Evolutionary conservation across 768 basidiomycete genomes (phyloP), one percentile per base, ranked within the genome.

Genomic region (Thelephora ganbajun): DNA sequence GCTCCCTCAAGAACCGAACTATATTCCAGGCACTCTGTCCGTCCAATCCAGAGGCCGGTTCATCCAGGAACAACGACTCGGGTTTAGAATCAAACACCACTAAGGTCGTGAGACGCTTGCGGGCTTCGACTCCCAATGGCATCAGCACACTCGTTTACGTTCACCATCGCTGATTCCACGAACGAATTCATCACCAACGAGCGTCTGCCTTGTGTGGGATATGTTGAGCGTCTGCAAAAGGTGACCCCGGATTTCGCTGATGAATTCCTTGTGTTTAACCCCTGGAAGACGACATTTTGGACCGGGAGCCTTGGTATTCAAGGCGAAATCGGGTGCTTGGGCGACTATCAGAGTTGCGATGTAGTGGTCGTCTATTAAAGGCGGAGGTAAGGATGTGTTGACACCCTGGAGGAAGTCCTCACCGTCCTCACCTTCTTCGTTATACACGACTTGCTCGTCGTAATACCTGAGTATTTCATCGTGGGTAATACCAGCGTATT

Each of bases 41-140:
- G 54, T 79, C 78, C 48, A 80, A 59, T 49, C 76, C 73, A 11
- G 74, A 75, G 2, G 74, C 75, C 13, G 74, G 72, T 57, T 73
- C 70, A 30, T 60, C 82, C 50, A 83, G 62, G 69, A 84, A 82
- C 16, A 89, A 70, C 1, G 89, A 66, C 54, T 83, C 77, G 0
- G 87, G 87, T 59, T 91, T 90, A 61, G 84, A 83, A 14, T 88
- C 88, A 6, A 94, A 71, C 60, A 93, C 90, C 46, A 93, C 90
- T 48, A 86, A 90, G 55, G 93, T 93, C 1, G 90, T 92, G 19
- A 91, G 70, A 9, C 89, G 80, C 60, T 93, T 93, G 51, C 87
- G 73, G 6, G 82, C 77, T 54, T 82, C 83, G 20, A 77, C 71
- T 45, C 69, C 71, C 33, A 85, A 92, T 69, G 0, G 85, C 89